phyloP scores from a whole-genome alignment of 2,329 filamentous ascomycete genomes.

The Colletotrichum lentis region DNA sequence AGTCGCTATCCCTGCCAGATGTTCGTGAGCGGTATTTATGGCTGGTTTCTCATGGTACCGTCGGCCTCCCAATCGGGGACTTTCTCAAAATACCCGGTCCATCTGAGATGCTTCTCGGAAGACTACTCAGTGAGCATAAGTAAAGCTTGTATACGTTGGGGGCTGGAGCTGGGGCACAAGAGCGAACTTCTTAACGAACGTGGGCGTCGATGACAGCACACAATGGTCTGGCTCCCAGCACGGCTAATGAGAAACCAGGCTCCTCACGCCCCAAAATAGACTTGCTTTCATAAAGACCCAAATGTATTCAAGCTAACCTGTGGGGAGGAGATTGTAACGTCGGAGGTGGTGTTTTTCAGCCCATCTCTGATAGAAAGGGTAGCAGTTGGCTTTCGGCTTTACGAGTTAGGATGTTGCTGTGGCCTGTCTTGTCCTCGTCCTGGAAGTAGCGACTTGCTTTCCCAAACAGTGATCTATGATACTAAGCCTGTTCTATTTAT shows the following conservation, averaged over 20 bases:
- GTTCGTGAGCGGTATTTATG: no score
- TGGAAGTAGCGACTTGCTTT: background rate
- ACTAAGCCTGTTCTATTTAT: rapidly evolving
- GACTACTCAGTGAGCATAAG: no score
- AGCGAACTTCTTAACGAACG: background rate
- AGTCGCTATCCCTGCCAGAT: no score
- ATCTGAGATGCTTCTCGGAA: no score
- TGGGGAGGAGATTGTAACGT: no score
- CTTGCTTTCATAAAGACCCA: background rate
- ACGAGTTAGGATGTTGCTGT: background rate
- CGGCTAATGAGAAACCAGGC: background rate
- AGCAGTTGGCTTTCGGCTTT: background rate
- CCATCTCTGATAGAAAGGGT: background rate
- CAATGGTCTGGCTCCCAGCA: background rate
- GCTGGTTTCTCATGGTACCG: background rate
- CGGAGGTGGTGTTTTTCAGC: background rate
- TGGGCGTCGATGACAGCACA: background rate
- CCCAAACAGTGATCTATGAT: background rate
- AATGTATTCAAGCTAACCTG: no score
- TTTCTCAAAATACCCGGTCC: no score
- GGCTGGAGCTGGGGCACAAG: background rate
- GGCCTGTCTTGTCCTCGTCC: background rate
- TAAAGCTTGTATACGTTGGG: no score
- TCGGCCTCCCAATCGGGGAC: background rate
- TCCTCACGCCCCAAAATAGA: background rate